Evolutionary conservation across 345 rosid genomes (phyloP).

Genomic region (Rhodamnia argentea): DNA sequence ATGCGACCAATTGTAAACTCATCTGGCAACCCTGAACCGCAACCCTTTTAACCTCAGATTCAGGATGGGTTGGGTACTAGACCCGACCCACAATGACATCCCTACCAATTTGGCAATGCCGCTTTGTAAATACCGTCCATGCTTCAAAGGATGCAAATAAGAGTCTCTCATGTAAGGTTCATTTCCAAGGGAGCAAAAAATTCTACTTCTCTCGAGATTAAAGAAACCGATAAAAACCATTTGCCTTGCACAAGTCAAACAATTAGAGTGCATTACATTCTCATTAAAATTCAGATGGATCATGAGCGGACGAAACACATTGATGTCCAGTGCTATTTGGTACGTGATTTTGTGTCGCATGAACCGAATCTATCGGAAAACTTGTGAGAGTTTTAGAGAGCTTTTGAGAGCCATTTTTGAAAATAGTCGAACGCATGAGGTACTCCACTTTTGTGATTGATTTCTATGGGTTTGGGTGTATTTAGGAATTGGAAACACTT

Average conservation of each 20-base stretch:
- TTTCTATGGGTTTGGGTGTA: neutral
- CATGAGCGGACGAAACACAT: neutral
- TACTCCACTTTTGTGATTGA: neutral
- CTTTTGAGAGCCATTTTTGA: rapidly evolving
- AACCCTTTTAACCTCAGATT: neutral
- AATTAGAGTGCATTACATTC: neutral
- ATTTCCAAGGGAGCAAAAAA: neutral
- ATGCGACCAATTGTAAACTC: neutral
- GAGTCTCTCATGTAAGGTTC: neutral
- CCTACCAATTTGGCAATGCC: neutral
- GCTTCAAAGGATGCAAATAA: neutral
- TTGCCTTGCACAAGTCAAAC: neutral
- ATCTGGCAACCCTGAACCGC: neutral
- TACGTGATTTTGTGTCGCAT: neutral
- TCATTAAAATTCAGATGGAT: neutral
- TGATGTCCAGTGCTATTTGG: neutral
- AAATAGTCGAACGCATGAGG: neutral
- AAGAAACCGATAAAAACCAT: neutral
- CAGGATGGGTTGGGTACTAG: neutral
- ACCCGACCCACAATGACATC: neutral
- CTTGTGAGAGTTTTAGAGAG: neutral
- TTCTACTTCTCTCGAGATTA: neutral
- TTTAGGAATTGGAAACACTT: neutral
- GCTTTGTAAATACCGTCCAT: neutral
- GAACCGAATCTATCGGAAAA: neutral